Conservation (phyloP, 257 asterid species). For the Nicotiana attenuata region DNA sequence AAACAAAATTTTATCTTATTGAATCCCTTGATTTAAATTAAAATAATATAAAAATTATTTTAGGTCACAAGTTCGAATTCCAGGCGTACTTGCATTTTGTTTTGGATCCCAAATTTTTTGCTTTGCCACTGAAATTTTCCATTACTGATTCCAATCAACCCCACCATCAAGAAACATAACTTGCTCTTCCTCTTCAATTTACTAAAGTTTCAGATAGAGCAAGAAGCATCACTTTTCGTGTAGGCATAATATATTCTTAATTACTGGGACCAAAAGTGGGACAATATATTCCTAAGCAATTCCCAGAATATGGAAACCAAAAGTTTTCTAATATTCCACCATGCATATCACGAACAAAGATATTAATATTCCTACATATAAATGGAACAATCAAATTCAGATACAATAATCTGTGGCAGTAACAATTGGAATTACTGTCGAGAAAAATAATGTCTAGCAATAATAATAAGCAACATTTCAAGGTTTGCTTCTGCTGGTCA, state of each 20-base stretch:
- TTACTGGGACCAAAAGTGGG: neutral
- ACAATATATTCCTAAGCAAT: neutral
- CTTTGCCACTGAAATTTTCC: neutral
- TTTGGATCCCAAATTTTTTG: neutral
- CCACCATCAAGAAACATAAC: neutral
- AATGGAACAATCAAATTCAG: neutral
- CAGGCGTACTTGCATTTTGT: neutral
- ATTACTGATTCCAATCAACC: neutral
- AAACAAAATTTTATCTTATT: too few species aligned
- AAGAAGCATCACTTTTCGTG: slow-evolving; percentile 13
- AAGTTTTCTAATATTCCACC: neutral
- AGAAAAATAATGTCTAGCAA: neutral
- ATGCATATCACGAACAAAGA: neutral
- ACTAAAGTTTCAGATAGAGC: neutral
- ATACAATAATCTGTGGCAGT: neutral
- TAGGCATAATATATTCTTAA: neutral
- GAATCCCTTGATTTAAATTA: neutral
- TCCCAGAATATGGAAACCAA: neutral
- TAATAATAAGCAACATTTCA: slow-evolving; percentile 16
- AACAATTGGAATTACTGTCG: neutral
- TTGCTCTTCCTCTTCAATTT: neutral
- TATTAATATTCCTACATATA: neutral
- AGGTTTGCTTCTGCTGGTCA: slow-evolving; percentile 18
- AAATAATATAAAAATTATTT: neutral
- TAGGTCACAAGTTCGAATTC: too few species aligned